These are phyloP conservation scores for Fusarium fracticaudum DNA, from an alignment of 2,329 filamentous ascomycete genomes.

Conservation along the genomic window DNA sequence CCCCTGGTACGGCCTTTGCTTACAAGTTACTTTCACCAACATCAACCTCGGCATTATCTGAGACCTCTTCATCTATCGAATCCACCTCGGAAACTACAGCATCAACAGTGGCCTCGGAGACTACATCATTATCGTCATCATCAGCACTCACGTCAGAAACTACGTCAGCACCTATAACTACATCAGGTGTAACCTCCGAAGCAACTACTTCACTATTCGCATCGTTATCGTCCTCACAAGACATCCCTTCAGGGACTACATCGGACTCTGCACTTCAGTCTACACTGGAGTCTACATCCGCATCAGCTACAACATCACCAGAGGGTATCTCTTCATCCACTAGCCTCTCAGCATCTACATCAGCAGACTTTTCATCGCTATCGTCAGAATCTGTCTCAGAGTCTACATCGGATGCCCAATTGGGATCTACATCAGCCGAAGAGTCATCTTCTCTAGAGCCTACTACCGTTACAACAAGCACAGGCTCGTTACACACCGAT, in stretches of 20 bases:
- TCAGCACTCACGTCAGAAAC: not conserved
- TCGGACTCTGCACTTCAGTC: not conserved
- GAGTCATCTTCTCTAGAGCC: accelerated
- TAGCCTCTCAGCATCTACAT: too few relatives aligned
- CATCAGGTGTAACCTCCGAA: not conserved
- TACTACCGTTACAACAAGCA: accelerated
- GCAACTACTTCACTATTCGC: not conserved
- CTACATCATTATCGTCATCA: not conserved
- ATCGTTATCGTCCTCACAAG: accelerated
- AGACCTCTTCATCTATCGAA: accelerated
- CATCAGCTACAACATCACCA: too few relatives aligned
- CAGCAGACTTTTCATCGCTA: accelerated
- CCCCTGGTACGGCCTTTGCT: not conserved
- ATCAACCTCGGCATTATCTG: not conserved
- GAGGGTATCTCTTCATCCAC: too few relatives aligned
- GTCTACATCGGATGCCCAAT: not conserved
- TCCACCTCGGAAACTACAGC: accelerated
- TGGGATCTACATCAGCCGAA: not conserved
- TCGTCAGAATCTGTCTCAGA: not conserved
- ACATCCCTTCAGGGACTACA: accelerated
- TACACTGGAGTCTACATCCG: not conserved
- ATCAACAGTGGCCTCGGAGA: not conserved
- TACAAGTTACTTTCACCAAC: not conserved
- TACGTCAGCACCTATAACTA: not conserved
- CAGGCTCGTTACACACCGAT: accelerated